These are phyloP conservation scores for Parathielavia hyrcaniae DNA, from an alignment of 495 filamentous ascomycete genomes.

Conservation along the genomic window DNA sequence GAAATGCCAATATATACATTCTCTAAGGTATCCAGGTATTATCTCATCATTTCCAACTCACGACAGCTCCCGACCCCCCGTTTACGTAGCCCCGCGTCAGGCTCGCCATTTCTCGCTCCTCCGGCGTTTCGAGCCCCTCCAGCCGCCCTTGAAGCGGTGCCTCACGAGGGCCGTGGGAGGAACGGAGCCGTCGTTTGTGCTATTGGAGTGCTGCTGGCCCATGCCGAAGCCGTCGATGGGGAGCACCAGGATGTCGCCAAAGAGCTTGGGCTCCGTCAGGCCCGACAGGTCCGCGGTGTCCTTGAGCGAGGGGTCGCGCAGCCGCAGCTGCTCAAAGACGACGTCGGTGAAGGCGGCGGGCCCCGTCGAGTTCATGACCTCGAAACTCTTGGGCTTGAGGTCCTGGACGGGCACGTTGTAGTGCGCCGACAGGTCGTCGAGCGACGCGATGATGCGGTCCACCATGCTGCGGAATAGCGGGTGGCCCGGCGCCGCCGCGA, in stretches of 20 bases:
- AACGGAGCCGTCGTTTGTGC: conserved; percentile 19
- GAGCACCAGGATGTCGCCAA: conserved; percentile 29
- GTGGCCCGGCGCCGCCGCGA: conserved; percentile 37
- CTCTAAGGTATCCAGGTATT: too few species aligned
- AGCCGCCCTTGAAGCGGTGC: conserved; percentile 26
- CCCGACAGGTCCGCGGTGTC: conserved; percentile 20
- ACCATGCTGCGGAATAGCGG: conserved; percentile 35
- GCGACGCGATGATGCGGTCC: conserved; percentile 27
- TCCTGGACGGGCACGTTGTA: conserved; percentile 28
- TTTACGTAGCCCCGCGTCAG: too few species aligned
- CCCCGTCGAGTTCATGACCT: conserved; percentile 31
- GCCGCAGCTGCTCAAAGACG: conserved; percentile 25
- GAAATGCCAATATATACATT: too few species aligned
- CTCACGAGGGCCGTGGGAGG: conserved; percentile 23
- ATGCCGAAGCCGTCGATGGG: conserved; percentile 30
- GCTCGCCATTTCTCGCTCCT: too few species aligned
- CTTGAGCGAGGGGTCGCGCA: conserved; percentile 10
- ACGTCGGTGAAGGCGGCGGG: conserved; percentile 29
- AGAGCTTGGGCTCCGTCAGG: conserved; percentile 25
- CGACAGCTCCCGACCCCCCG: too few species aligned
- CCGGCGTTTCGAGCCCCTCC: conserved; percentile 15
- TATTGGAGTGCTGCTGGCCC: conserved; percentile 28
- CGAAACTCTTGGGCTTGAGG: conserved; percentile 25
- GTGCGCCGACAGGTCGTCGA: conserved; percentile 28
- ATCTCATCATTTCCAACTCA: too few species aligned